Conservation (phyloP, 768 basidiomycete genomes). For the Dictyophora rubrovolvata region DNA sequence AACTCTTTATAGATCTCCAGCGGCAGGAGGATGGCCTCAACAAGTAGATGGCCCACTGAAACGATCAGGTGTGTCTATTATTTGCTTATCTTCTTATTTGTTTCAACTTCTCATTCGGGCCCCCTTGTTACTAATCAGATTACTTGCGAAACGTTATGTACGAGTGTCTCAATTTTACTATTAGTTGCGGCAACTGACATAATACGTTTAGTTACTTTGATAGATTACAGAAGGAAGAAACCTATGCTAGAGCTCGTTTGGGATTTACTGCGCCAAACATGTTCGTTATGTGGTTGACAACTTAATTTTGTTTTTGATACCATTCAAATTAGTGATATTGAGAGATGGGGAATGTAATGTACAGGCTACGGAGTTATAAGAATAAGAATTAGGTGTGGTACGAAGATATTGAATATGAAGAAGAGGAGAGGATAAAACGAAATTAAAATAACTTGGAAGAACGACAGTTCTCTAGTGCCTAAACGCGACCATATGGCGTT, state of each 20-base stretch:
- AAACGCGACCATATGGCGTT: too few relatives aligned
- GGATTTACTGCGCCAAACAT: slow-evolving; percentile 75
- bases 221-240: slow-evolving; percentile 46
- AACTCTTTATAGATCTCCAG: slow-evolving; percentile 53
- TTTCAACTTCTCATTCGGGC: background rate
- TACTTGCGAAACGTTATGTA: slow-evolving; percentile 62
- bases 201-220: slow-evolving; percentile 43
- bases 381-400: too few relatives aligned
- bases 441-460: too few relatives aligned
- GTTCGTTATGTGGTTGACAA: slow-evolving; percentile 56
- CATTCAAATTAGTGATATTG: background rate
- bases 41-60: background rate
- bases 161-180: background rate
- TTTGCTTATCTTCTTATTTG: background rate
- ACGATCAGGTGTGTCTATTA: background rate
- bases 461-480: too few relatives aligned
- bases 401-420: too few relatives aligned
- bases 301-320: slow-evolving; percentile 25
- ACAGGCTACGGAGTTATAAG: too few relatives aligned
- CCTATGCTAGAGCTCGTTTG: slow-evolving; percentile 47
- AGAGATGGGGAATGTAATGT: too few relatives aligned
- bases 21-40: slow-evolving; percentile 19
- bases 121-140: slow-evolving; percentile 30
- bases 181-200: background rate
- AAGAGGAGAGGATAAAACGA: too few relatives aligned